phyloP scores from a whole-genome alignment of 2,329 filamentous ascomycete genomes.

The Hymenoscyphus fructigenus region DNA sequence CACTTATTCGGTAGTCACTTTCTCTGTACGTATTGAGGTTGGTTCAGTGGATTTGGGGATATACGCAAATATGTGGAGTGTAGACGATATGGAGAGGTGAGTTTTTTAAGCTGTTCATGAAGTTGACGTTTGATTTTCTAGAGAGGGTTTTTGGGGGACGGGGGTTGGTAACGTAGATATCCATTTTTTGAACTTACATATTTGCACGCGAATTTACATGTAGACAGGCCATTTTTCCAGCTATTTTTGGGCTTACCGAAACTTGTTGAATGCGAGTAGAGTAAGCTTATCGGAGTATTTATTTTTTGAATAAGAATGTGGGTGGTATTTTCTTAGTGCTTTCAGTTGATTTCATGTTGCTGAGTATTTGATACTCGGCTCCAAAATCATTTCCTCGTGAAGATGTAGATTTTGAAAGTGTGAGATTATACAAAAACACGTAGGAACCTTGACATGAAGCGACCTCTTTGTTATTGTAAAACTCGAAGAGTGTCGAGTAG shows the following conservation, averaged over 20 bases:
- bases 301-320: neutral
- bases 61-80: neutral
- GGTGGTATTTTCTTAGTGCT: no score
- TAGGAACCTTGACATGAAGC: no score
- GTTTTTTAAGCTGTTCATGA: neutral
- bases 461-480: no score
- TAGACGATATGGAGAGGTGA: neutral
- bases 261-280: no score
- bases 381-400: no score
- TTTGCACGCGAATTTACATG: neutral
- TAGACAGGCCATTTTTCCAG: neutral
- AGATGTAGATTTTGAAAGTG: no score
- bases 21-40: neutral
- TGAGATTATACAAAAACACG: no score
- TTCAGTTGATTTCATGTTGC: no score
- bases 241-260: no score
- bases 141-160: neutral
- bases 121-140: neutral
- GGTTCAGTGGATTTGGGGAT: neutral
- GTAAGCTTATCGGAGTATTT: neutral
- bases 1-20: neutral
- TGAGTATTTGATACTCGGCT: no score
- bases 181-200: neutral
- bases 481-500: no score
- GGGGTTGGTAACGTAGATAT: neutral